Percentiles rank a stretch among this genome's conserved stretches.
These are phyloP conservation scores for Phellinidium pouzarii DNA, from an alignment of 1,284 basidiomycete species.

Conservation along the genomic window DNA sequence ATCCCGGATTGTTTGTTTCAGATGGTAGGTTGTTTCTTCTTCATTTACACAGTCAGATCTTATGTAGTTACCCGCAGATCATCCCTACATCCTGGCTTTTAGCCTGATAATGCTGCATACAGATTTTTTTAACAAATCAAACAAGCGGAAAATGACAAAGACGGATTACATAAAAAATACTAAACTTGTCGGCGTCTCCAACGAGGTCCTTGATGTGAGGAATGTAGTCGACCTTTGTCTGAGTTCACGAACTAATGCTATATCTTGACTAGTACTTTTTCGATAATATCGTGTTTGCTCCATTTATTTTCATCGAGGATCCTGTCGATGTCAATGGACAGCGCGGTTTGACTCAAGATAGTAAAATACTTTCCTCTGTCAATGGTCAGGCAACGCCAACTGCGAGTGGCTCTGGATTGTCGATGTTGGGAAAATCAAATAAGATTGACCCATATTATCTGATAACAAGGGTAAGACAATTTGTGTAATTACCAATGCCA, in stretches of 20 bases:
- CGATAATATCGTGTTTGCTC: constrained; percentile 93
- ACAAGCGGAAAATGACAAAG: constrained; percentile 97
- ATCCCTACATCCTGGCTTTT: constrained; percentile 95
- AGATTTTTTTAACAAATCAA: constrained; percentile 96
- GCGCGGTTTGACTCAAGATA: constrained; percentile 40
- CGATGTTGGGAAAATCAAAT: constrained; percentile 45
- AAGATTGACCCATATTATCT: constrained; percentile 91
- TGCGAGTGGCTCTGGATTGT: constrained; percentile 22
- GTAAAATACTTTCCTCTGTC: constrained; percentile 29
- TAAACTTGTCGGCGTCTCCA: constrained; percentile 75
- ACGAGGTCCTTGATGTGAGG: constrained; percentile 80
- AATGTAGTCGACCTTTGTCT: constrained; percentile 13
- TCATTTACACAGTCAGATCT: background rate
- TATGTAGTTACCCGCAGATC: constrained; percentile 48
- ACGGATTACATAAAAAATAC: constrained; percentile 91
- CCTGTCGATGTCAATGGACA: constrained; percentile 63
- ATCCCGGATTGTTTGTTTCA: constrained; percentile 74
- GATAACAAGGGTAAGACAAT: constrained; percentile 58
- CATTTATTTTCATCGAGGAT: constrained; percentile 95
- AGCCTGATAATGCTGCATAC: constrained; percentile 99
- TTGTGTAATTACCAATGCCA: constrained; percentile 21
- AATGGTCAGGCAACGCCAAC: constrained; percentile 16
- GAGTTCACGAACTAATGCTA: constrained; percentile 12
- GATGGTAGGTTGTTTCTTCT: constrained; percentile 44
- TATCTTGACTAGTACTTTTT: constrained; percentile 72